phyloP scores from a whole-genome alignment of 2,329 filamentous ascomycete species.

The Aspergillus sp. region DNA sequence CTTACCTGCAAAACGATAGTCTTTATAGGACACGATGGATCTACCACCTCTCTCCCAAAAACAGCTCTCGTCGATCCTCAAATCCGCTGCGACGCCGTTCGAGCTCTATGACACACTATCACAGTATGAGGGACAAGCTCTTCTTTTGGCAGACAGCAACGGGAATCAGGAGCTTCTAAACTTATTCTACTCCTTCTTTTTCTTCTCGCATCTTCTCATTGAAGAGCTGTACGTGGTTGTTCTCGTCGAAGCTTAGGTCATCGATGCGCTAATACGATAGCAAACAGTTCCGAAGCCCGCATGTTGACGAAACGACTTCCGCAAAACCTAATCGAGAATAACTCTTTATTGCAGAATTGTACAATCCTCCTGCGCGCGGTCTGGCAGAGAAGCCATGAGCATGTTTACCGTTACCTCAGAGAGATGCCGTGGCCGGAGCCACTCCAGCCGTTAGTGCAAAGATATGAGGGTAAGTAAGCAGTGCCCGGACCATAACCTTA shows the following conservation, averaged over 20 bases:
- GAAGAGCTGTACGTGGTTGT: slow-evolving; percentile 29
- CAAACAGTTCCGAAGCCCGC: slow-evolving; percentile 34
- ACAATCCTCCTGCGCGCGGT: slow-evolving; percentile 31
- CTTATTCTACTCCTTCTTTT: slow-evolving; percentile 33
- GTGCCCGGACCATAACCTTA: not conserved
- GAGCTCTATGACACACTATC: slow-evolving; percentile 30
- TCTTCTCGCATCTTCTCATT: slow-evolving; percentile 34
- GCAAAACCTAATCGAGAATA: slow-evolving; percentile 18
- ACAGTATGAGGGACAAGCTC: slow-evolving; percentile 30
- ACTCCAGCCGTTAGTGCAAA: slow-evolving; percentile 24
- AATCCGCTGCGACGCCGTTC: slow-evolving; percentile 22
- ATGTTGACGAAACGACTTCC: slow-evolving; percentile 33
- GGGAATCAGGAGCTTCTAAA: slow-evolving; percentile 25
- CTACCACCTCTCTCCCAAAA: slow-evolving; percentile 23
- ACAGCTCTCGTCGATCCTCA: slow-evolving; percentile 23
- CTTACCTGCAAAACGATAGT: not conserved
- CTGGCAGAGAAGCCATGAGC: slow-evolving; percentile 31
- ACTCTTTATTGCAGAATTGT: slow-evolving; percentile 29
- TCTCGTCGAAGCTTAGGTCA: not conserved
- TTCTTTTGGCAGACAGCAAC: slow-evolving; percentile 18
- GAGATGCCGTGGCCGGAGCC: slow-evolving; percentile 28
- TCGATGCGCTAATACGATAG: not conserved
- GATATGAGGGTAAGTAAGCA: slow-evolving; percentile 29
- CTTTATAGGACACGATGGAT: slow-evolving; percentile 16
- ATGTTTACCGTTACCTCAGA: slow-evolving; percentile 31